These are phyloP conservation scores for Thraustochytrium sp. DNA, from an alignment of 352 stramenopile genomes.

Conservation along the genomic window DNA sequence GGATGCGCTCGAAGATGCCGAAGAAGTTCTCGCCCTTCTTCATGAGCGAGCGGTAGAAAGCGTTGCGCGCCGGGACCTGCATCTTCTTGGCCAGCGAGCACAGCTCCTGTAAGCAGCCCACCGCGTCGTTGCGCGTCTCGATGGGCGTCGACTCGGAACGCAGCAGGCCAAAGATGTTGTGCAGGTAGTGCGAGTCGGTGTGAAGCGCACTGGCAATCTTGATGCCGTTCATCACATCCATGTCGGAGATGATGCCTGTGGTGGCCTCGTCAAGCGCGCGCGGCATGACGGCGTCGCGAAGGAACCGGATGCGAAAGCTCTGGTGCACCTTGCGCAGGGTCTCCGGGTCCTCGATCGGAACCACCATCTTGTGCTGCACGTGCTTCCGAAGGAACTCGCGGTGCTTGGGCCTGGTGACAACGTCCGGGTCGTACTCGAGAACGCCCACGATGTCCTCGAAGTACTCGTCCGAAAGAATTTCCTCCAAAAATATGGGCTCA, in stretches of 20 bases:
- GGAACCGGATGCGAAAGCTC: slow-evolving; percentile 54
- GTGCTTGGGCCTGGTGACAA: slow-evolving; percentile 49
- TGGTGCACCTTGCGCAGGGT: slow-evolving; percentile 54
- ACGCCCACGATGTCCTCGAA: slow-evolving; percentile 50
- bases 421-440: slow-evolving; percentile 53
- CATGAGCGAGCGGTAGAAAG: slow-evolving; percentile 54
- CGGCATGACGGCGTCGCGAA: slow-evolving; percentile 51
- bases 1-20: slow-evolving; percentile 50
- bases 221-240: slow-evolving; percentile 39
- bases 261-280: slow-evolving; percentile 53
- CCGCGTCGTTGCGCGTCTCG: slow-evolving; percentile 38
- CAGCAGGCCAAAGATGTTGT: slow-evolving; percentile 39
- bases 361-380: slow-evolving; percentile 48
- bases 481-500: slow-evolving; percentile 49
- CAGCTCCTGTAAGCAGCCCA: slow-evolving; percentile 53
- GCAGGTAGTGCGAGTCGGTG: slow-evolving; percentile 47
- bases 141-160: not conserved
- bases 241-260: slow-evolving; percentile 15
- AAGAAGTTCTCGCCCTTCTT: slow-evolving; percentile 49
- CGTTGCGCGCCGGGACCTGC: slow-evolving; percentile 48
- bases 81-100: slow-evolving; percentile 54
- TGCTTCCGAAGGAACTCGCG: slow-evolving; percentile 50
- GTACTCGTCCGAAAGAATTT: slow-evolving; percentile 50
- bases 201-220: slow-evolving; percentile 49
- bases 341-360: slow-evolving; percentile 50